Base-by-base conservation (phyloP, 164 flowering plant species). In the Vitis cinerea region DNA sequence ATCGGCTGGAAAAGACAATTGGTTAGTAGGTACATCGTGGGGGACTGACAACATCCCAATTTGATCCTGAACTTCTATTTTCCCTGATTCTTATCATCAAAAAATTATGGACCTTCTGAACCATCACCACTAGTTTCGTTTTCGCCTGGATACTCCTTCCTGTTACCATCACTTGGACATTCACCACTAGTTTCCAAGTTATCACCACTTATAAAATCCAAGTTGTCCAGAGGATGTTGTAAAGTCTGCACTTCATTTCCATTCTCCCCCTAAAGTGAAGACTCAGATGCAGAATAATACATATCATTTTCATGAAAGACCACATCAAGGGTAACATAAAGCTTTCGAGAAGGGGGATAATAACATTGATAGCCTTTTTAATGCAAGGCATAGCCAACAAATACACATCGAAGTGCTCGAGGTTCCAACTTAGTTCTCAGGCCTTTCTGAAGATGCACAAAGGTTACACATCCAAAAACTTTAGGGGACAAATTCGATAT, bases 211-310 rank as follows among this genome's bases (percentile, higher is more conserved):
- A 19, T 19, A 14, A 14, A 11, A 53, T 53, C 56, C n/a, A 14
- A 53, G n/a, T 53, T 11, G 56, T 53, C 56, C 56, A 4, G 15
- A 53, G 56, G 56, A 53, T 10, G 56, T 11, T 53, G 0, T 29
- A n/a, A 30, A 53, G 55, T 53, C 11, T 15, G 11, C 58, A 27
- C 23, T 61, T 68, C 68, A 67, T 55, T 6, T 44, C 16, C 14
- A 17, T 8, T 68, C 68, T 68, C 72, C 69, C 72, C 69, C 53
- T 74, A 54, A 68, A 65, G 37, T 47, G 60, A 19, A 59, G 75
- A 50, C 62, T 65, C 27, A 9, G 47, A 17, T 19, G 23, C 23
- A 19, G 1, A 19, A 30, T 61, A 74, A 64, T 69, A 65, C 69
- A 75, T 59, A 0, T 31, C 14, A 48, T 65, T 2, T 44, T 70